A percentile compares a stretch with the other conserved stretches of the same genome.
Evolutionary conservation across 371 early-diverging fungal species (phyloP).

Genomic region (Lichtheimia ramosa): DNA sequence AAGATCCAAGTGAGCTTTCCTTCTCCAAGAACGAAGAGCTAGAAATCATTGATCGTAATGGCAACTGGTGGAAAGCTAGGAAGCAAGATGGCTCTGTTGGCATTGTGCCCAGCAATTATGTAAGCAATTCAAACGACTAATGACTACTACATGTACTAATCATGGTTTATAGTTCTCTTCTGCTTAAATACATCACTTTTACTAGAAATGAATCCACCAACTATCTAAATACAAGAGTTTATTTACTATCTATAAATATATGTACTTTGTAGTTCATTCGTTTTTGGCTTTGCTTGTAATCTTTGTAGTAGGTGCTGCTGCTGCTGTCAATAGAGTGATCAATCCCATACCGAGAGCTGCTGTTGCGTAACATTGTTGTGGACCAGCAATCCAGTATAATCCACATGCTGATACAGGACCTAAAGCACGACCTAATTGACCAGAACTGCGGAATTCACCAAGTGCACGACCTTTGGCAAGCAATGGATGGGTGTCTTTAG

Average conservation of each 20-base stretch:
- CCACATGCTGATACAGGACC: slow-evolving; percentile 90
- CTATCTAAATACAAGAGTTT: too few species aligned
- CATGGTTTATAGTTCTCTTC: neutral
- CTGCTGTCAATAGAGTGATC: slow-evolving; percentile 13
- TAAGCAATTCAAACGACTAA: slow-evolving; percentile 13
- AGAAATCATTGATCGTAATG: slow-evolving; percentile 86
- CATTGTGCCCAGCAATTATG: slow-evolving; percentile 93
- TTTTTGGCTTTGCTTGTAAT: neutral
- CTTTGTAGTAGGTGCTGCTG: too few species aligned
- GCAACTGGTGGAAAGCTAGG: slow-evolving; percentile 96
- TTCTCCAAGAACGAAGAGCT: slow-evolving; percentile 87
- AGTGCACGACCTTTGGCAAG: slow-evolving; percentile 71
- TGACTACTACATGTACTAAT: neutral
- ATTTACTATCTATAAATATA: neutral
- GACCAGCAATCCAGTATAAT: slow-evolving; percentile 88
- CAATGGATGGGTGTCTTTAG: slow-evolving; percentile 16
- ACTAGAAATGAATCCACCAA: too few species aligned
- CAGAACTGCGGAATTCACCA: slow-evolving; percentile 86
- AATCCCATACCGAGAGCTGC: slow-evolving; percentile 34
- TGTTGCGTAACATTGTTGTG: slow-evolving; percentile 50
- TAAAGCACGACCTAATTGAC: slow-evolving; percentile 90
- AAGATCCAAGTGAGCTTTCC: slow-evolving; percentile 91
- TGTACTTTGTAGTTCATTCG: neutral
- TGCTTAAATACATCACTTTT: too few species aligned
- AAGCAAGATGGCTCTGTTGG: slow-evolving; percentile 80